Evolutionary conservation across 164 flowering plant genomes (phyloP).

Genomic region (Stephania yunnanensis): DNA sequence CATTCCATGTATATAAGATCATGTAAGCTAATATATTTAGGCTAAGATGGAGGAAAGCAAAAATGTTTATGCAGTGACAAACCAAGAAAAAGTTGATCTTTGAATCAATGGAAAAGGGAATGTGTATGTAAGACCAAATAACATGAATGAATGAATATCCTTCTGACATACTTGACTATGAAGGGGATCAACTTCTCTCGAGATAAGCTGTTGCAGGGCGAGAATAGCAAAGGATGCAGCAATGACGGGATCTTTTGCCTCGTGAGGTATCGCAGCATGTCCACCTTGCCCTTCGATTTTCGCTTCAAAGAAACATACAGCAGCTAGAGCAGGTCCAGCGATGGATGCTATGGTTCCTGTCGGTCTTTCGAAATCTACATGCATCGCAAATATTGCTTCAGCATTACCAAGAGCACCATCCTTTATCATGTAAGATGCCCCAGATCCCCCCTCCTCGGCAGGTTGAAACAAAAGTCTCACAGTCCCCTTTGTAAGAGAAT

Average conservation of each 20-base stretch:
- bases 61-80: too few species aligned
- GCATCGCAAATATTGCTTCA: slow-evolving; percentile 79
- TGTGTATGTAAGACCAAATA: background rate
- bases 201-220: slow-evolving; percentile 69
- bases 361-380: slow-evolving; percentile 33
- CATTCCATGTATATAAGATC: too few species aligned
- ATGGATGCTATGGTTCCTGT: slow-evolving; percentile 52
- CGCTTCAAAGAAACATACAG: slow-evolving; percentile 51
- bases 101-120: background rate
- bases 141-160: background rate
- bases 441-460: slow-evolving; percentile 91
- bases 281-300: slow-evolving; percentile 63
- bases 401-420: slow-evolving; percentile 77
- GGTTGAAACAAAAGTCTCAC: slow-evolving; percentile 86
- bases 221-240: slow-evolving; percentile 64
- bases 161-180: slow-evolving; percentile 46
- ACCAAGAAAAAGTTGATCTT: background rate
- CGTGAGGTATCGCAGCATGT: slow-evolving; percentile 63
- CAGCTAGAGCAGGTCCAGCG: slow-evolving; percentile 63
- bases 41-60: too few species aligned
- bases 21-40: too few species aligned
- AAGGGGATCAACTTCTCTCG: slow-evolving; percentile 78
- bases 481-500: slow-evolving; percentile 47
- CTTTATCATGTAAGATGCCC: slow-evolving; percentile 70
- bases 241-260: slow-evolving; percentile 47